Evolutionary conservation across 225 moss, liverwort and hornwort genomes (phyloP).

Genomic region (Pseudisothecium myosuroides): DNA sequence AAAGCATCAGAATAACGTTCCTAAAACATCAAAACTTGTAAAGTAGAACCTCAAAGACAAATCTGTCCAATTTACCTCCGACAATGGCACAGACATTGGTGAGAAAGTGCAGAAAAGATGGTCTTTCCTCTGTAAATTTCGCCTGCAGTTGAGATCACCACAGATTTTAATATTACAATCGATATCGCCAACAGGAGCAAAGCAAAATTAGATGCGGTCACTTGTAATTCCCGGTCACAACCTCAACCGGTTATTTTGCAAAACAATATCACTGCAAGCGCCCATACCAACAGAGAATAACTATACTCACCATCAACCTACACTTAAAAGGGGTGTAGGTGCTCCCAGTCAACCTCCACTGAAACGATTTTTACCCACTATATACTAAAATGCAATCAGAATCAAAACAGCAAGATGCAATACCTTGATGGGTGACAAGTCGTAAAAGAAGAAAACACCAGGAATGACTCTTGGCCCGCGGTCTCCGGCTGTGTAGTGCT

Average conservation of each 20-base stretch:
- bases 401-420: background rate
- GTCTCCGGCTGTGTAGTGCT: slow-evolving; percentile 69
- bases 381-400: background rate
- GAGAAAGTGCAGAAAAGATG: slow-evolving; percentile 51
- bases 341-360: background rate
- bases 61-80: slow-evolving; percentile 23
- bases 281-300: background rate
- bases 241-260: background rate
- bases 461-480: slow-evolving; percentile 65
- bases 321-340: background rate
- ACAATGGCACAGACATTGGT: slow-evolving; percentile 56
- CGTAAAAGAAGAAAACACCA: slow-evolving; percentile 98
- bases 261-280: background rate
- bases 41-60: background rate
- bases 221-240: background rate
- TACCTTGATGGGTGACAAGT: slow-evolving; percentile 98
- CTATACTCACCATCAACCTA: background rate
- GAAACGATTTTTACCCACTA: background rate
- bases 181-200: background rate
- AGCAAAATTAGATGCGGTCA: background rate
- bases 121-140: slow-evolving; percentile 37
- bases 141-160: slow-evolving; percentile 18
- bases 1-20: background rate
- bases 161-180: background rate
- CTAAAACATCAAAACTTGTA: background rate